Evolutionary conservation across 1,284 basidiomycete species (phyloP), one percentile per base, ranked within the genome.

Genomic region (Abortiporus biennis): DNA sequence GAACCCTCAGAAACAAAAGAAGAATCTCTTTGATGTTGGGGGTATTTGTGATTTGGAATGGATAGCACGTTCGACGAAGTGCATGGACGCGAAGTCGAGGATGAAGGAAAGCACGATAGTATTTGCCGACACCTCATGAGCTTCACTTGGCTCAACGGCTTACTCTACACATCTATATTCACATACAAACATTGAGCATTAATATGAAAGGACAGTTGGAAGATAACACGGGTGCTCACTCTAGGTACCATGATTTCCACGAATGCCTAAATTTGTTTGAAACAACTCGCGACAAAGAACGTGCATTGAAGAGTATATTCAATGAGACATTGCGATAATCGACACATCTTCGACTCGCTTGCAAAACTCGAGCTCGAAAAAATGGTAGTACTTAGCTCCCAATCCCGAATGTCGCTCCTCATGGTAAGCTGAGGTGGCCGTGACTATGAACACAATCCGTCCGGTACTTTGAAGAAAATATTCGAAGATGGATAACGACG

Each of bases 191-290:
- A 4, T 17, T 3, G 15, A 16, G 15, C 8, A 29, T 8, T 29
- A n/a, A 29, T 29, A 29, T n/a, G 33, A 38, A 22, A 45, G 33
- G 40, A 35, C 16, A 20, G n/a, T n/a, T n/a, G n/a, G n/a, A n/a
- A n/a, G n/a, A n/a, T n/a, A n/a, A n/a, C n/a, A n/a, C n/a, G n/a
- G 20, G 22, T 32, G 71, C 84, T 56, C 61, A 90, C 89, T 96
- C 92, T 16, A n/a, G 92, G 92, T 43, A 96, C 85, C 55, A 96
- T 90, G n/a, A n/a, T n/a, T n/a, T n/a, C n/a, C n/a, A n/a, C n/a
- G n/a, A 22, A 96, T 80, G 8, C 90, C 89, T 50, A 96, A 65
- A 0, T 90, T 91, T 4, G 92, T 86, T 12, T 92, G 92, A 19
- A 95, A 73, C 19, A 96, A 92, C 64, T 22, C 72, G 67, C 31